These are phyloP conservation scores for Fusarium euwallaceae DNA, from an alignment of 2,329 filamentous ascomycete genomes.

Conservation along the genomic window DNA sequence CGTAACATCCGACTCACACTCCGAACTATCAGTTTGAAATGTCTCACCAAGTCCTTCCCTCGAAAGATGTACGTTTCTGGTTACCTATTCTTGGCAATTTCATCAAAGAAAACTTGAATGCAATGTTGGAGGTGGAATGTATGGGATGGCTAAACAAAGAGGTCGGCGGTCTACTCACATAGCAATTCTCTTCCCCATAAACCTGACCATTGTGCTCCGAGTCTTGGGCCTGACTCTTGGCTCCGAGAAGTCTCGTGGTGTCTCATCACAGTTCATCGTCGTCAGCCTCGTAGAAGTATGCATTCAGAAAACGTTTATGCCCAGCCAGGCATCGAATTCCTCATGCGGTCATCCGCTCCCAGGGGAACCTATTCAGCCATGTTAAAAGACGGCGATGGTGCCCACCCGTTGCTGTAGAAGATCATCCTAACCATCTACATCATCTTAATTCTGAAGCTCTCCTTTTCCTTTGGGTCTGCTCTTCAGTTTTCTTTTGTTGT, in stretches of 20 bases:
- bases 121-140: slow-evolving; percentile 35
- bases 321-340: slow-evolving; percentile 38
- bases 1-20: slow-evolving; percentile 20
- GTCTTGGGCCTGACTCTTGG: slow-evolving; percentile 21
- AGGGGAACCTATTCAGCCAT: no score
- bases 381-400: slow-evolving; percentile 33
- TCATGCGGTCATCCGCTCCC: slow-evolving; percentile 32
- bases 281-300: slow-evolving; percentile 40
- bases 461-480: slow-evolving; percentile 11
- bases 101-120: slow-evolving; percentile 25
- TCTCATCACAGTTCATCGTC: slow-evolving; percentile 25
- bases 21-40: slow-evolving; percentile 25
- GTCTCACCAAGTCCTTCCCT: slow-evolving; percentile 22
- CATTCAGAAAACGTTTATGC: slow-evolving; percentile 19
- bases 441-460: neutral
- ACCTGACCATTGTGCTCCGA: slow-evolving; percentile 17
- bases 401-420: slow-evolving; percentile 12
- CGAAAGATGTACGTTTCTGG: neutral
- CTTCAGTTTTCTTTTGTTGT: slow-evolving; percentile 14
- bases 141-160: slow-evolving; percentile 39
- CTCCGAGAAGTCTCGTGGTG: slow-evolving; percentile 33
- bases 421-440: slow-evolving; percentile 1
- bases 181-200: slow-evolving; percentile 33
- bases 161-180: slow-evolving; percentile 1
- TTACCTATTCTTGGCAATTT: neutral